These are phyloP conservation scores for Carex parvula DNA, from an alignment of 176 grass and related monocot genomes.

Conservation along the genomic window DNA sequence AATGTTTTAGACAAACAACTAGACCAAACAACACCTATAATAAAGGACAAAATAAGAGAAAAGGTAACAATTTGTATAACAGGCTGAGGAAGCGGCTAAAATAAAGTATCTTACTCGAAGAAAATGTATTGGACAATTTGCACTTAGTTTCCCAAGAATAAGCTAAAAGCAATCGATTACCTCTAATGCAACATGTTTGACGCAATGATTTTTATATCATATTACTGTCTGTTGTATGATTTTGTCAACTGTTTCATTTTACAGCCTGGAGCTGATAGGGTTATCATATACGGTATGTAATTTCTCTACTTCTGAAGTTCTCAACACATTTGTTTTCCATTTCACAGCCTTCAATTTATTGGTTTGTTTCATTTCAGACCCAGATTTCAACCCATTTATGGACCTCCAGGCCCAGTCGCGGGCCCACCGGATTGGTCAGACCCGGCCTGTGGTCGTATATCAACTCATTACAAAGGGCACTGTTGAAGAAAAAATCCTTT, in stretches of 20 bases:
- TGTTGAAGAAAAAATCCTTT: constrained; percentile 67
- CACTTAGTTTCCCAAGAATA: neutral
- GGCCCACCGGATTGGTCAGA: constrained; percentile 65
- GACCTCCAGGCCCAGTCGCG: constrained; percentile 68
- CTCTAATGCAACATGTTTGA: neutral
- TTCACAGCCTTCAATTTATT: neutral
- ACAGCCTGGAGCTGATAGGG: constrained; percentile 63
- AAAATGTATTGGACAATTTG: neutral
- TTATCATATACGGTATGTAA: constrained; percentile 61
- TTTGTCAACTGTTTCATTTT: constrained; percentile 9
- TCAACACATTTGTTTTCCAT: neutral
- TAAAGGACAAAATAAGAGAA: neutral
- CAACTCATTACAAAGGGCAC: constrained; percentile 66
- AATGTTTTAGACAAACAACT: neutral
- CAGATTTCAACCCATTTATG: constrained; percentile 77
- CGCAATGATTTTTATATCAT: neutral
- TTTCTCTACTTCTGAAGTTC: constrained; percentile 9
- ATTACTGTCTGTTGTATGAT: neutral
- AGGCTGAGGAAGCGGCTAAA: neutral
- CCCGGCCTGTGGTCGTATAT: constrained; percentile 60
- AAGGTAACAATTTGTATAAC: neutral
- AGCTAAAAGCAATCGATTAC: neutral
- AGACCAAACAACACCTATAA: neutral
- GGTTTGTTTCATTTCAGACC: constrained; percentile 33
- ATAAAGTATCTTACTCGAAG: neutral